These are phyloP conservation scores for Epicoccum sorghinum DNA, from an alignment of 2,329 filamentous ascomycete genomes.

Conservation along the genomic window DNA sequence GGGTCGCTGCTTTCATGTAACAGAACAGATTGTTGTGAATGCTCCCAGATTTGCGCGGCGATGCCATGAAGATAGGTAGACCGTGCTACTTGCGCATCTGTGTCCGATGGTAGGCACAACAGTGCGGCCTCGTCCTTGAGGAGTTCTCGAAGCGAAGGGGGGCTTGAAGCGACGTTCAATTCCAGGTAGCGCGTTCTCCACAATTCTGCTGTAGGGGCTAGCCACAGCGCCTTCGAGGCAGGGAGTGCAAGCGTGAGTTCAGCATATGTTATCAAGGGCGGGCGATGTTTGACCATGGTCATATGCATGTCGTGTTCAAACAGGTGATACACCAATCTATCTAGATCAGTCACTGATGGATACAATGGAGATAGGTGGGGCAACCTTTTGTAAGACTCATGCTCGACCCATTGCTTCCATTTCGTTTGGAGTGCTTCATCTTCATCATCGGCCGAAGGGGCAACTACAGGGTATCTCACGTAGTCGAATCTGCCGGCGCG, in stretches of 20 bases:
- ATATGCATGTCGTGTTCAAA: slow-evolving; percentile 32
- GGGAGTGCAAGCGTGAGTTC: slow-evolving; percentile 71
- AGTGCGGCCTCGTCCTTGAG: slow-evolving; percentile 55
- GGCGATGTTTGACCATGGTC: slow-evolving; percentile 26
- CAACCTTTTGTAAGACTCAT: slow-evolving; percentile 71
- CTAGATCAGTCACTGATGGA: not conserved
- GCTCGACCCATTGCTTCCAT: slow-evolving; percentile 67
- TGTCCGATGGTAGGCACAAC: slow-evolving; percentile 53
- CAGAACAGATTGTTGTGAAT: slow-evolving; percentile 22
- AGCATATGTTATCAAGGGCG: slow-evolving; percentile 69
- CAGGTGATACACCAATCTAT: slow-evolving; percentile 27
- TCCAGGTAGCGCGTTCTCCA: slow-evolving; percentile 64
- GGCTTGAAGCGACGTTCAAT: not conserved
- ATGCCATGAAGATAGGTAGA: slow-evolving; percentile 25
- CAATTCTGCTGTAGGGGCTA: slow-evolving; percentile 64
- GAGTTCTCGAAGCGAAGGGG: slow-evolving; percentile 15
- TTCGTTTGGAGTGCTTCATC: slow-evolving; percentile 64
- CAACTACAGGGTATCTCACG: slow-evolving; percentile 57
- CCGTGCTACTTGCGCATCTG: slow-evolving; percentile 52
- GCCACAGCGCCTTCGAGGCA: slow-evolving; percentile 66
- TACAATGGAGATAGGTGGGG: slow-evolving; percentile 51
- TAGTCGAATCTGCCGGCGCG: slow-evolving; percentile 63
- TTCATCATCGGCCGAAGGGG: slow-evolving; percentile 56
- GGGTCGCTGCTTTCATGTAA: slow-evolving; percentile 21
- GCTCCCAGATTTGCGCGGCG: slow-evolving; percentile 28